Conservation (phyloP, 2,329 filamentous ascomycete species). For the Cladosporium oxysporum region DNA sequence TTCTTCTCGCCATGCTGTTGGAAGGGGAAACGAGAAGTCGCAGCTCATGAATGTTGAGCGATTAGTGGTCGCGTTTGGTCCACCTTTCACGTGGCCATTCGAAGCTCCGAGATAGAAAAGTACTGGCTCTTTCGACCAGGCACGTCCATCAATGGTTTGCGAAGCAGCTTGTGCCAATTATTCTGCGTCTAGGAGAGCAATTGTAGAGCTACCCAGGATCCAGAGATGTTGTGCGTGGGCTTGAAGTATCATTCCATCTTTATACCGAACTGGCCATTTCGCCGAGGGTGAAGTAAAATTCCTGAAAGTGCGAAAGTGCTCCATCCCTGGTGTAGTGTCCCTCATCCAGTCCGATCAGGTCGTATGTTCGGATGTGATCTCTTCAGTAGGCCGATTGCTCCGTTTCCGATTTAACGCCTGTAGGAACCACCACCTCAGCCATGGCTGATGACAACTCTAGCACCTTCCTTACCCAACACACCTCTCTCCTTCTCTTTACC, state of each 20-base stretch:
- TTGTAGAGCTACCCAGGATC: background rate
- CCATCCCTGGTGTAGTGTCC: background rate
- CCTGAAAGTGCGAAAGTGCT: background rate
- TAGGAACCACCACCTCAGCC: conserved; percentile 2
- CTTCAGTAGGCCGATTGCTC: background rate
- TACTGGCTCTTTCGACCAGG: background rate
- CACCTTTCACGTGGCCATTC: background rate
- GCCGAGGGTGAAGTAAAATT: background rate
- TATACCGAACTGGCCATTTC: background rate
- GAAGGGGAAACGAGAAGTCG: background rate
- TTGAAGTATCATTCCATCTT: background rate
- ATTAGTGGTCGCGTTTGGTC: background rate
- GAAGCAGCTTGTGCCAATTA: background rate
- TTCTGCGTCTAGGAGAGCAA: background rate
- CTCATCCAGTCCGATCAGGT: background rate
- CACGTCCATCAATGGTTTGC: background rate
- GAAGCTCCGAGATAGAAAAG: background rate
- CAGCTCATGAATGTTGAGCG: background rate
- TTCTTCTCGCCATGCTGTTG: background rate
- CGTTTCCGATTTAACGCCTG: background rate
- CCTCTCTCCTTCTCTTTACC: conserved; percentile 71
- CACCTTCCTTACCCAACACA: conserved; percentile 92
- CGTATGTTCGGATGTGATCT: background rate
- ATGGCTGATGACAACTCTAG: conserved; percentile 54
- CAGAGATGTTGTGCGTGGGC: background rate